phyloP scores from a whole-genome alignment of 2,329 filamentous ascomycete genomes.

The Clonostachys sp. region DNA sequence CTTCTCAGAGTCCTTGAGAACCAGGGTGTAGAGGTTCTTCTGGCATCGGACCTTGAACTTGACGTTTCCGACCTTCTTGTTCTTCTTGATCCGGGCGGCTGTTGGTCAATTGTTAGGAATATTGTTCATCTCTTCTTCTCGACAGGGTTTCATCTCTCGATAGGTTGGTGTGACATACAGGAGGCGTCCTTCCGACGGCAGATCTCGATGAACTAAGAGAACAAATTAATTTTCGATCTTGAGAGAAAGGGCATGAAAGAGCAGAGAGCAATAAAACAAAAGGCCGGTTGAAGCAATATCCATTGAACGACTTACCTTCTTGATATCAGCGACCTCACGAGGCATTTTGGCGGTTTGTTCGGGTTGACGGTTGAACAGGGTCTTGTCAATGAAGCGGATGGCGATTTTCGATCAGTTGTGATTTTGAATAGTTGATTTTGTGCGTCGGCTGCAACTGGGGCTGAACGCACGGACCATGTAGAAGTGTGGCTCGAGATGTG shows the following conservation, averaged over 20 bases:
- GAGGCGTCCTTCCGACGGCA: constrained; percentile 99
- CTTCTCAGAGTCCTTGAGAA: constrained; percentile 98
- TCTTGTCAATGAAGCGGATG: constrained; percentile 5
- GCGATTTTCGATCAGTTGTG: constrained; percentile 3
- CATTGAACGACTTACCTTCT: constrained; percentile 53
- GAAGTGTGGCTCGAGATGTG: neutral
- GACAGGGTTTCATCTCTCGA: neutral
- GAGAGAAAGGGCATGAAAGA: neutral
- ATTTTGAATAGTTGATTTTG: constrained; percentile 17
- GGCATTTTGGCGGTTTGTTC: constrained; percentile 75
- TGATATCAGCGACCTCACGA: constrained; percentile 97
- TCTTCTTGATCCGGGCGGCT: constrained; percentile 96
- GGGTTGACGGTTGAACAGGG: constrained; percentile 11
- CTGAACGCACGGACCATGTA: constrained; percentile 10
- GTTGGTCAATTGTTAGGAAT: constrained; percentile 10
- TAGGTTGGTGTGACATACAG: constrained; percentile 65
- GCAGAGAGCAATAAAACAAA: too few relatives aligned
- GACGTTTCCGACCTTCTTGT: constrained; percentile 83
- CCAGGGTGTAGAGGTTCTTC: constrained; percentile 93
- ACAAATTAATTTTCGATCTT: constrained; percentile 1
- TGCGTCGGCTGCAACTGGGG: constrained; percentile 16
- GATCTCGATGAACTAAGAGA: constrained; percentile 92
- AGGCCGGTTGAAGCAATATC: too few relatives aligned
- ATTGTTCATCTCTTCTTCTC: neutral
- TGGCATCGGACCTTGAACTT: constrained; percentile 99